Evolutionary conservation across 2,329 filamentous ascomycete genomes (phyloP), one percentile per base, ranked within the genome.

Genomic region (Sphaerulina vaccinii): DNA sequence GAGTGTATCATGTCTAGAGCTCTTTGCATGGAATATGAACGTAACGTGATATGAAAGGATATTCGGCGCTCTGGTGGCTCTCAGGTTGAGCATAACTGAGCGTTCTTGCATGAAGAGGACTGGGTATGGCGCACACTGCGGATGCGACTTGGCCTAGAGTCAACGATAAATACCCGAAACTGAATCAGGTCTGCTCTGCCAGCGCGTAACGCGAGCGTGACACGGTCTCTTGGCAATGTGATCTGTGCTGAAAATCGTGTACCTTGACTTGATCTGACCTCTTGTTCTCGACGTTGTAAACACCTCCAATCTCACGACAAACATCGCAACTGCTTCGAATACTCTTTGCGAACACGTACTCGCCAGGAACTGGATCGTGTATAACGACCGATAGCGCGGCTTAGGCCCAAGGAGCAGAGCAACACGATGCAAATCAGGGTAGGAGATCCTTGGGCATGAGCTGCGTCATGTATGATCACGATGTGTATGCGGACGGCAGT

Each of bases 221-320:
- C 44, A 27, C 35, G 41, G 23, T 24, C 11, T 38, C 44, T 47
- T 47, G 44, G 44, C 44, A 21, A n/a, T n/a, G 29, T 15, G 13
- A 10, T 22, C 42, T 35, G 16, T 35, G 32, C 32, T 5, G 32
- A 15, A 18, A 43, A 23, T n/a, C 18, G 15, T 16, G 24, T 4
- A 10, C 33, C n/a, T 19, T n/a, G 38, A 21, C 29, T 42, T 23
- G 8, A 23, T n/a, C 39, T 18, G 22, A 13, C 22, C 13, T 7
- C 27, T 7, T 32, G 7, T 32, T 7, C 27, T 32, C 27, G 13
- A 7, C 7, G 27, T 7, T 13, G 7, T 32, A 7, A 32, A 32
- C 13, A 13, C 27, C 7, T n/a, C n/a, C n/a, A n/a, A n/a, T n/a
- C n/a, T n/a, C n/a, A n/a, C n/a, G n/a, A n/a, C n/a, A n/a, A n/a